A percentile compares a stretch with the other conserved stretches of the same genome.
Conservation (phyloP, 495 filamentous ascomycete genomes). For the Daldinia bambusicola region DNA sequence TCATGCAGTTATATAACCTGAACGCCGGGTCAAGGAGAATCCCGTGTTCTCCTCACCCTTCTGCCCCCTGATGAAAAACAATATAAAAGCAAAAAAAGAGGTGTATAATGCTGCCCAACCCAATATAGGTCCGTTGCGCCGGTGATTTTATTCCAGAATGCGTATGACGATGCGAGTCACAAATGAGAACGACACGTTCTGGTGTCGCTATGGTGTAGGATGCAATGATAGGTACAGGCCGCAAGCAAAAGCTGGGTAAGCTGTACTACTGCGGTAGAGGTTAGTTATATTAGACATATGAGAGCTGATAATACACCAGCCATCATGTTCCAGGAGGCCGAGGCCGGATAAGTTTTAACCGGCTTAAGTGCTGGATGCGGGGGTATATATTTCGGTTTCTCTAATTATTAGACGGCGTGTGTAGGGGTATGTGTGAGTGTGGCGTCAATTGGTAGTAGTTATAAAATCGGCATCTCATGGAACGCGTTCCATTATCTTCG, state of each 20-base stretch:
- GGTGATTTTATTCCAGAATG: slow-evolving; percentile 36
- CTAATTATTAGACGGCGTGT: slow-evolving; percentile 33
- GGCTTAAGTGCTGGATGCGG: slow-evolving; percentile 37
- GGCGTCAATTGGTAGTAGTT: slow-evolving; percentile 10
- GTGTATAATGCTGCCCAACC: slow-evolving; percentile 46
- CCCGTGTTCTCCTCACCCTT: slow-evolving; percentile 31
- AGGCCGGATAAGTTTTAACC: slow-evolving; percentile 3
- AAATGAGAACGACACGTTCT: slow-evolving; percentile 41
- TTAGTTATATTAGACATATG: slow-evolving; percentile 43
- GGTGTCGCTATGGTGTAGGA: slow-evolving; percentile 19
- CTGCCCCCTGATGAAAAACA: slow-evolving; percentile 21
- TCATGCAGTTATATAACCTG: slow-evolving; percentile 45
- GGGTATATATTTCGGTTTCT: slow-evolving; percentile 41
- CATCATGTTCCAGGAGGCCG: slow-evolving; percentile 14
- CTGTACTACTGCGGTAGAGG: slow-evolving; percentile 15
- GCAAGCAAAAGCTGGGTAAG: background rate
- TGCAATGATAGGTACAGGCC: slow-evolving; percentile 41
- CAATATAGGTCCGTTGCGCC: slow-evolving; percentile 39
- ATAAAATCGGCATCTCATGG: background rate
- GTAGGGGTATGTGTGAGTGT: background rate
- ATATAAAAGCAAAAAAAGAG: slow-evolving; percentile 22
- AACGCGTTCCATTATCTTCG: slow-evolving; percentile 18
- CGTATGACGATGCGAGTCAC: slow-evolving; percentile 28
- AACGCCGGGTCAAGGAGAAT: slow-evolving; percentile 46
- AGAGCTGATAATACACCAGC: slow-evolving; percentile 37